Base-by-base conservation (phyloP, 352 stramenopile genomes). In the Pythium oligandrum region DNA sequence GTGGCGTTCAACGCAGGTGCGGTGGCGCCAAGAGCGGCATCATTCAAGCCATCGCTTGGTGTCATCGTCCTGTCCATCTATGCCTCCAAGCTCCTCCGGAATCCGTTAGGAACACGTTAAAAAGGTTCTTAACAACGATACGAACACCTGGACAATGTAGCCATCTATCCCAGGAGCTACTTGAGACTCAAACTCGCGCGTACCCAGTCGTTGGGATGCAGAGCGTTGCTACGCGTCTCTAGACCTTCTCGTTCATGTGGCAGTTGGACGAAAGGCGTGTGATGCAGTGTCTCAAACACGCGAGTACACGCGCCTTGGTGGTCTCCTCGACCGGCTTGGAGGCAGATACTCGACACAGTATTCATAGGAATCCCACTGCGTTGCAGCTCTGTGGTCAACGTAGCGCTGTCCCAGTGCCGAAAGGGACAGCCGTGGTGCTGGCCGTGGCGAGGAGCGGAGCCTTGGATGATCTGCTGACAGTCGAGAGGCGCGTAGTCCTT, bases 391-490 rank as follows among this genome's bases (percentile, higher is more conserved):
- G 56, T 47, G 8, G 64, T 55, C 34, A 94, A 61, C 1, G 65
- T 70, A 17, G 49, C 35, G 3, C 34, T 45, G 34, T 85, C 73
- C 84, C 84, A 94, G 53, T 91, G 74, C 44, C 75, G 77, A 56
- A 93, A 95, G 4, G 84, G 84, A 55, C 84, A 95, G 6, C 84
- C 84, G 51, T 95, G 82, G 48, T 84, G 88, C 54, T 93, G 78
- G 2, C 81, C 84, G 6, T 85, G 64, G 5, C 69, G 66, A 34
- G 80, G 84, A 12, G 69, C 53, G 4, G 55, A 44, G 3, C 70
- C 63, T 1, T 60, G 51, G 39, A 86, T 78, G 40, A 95, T 87
- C 36, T 83, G 61, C 33, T 66, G 40, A 48, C 84, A 95, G 40
- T 73, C 55, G 6, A 82, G 51, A 17, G 82, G 80, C 12, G 63